Percentiles rank a stretch among this genome's conserved stretches.
Evolutionary conservation across 192 early-diverging fungal species (phyloP).

Genomic region (Mortierella antarctica): DNA sequence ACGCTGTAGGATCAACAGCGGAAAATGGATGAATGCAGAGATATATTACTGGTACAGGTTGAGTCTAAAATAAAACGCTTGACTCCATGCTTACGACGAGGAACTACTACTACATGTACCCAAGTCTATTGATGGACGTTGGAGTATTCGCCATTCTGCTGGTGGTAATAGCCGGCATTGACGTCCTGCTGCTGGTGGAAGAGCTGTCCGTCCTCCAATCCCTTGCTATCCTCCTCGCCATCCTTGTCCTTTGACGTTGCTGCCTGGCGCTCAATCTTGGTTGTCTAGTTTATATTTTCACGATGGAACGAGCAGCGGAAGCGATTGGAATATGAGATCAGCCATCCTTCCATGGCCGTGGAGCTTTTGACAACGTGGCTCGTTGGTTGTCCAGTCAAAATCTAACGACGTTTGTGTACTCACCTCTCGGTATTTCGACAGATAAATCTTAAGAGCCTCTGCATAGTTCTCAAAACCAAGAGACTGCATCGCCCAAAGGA

Average conservation of each 20-base stretch:
- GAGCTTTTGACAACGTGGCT: conserved; percentile 2
- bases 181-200: conserved; percentile 43
- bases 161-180: conserved; percentile 35
- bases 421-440: conserved; percentile 92
- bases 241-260: conserved; percentile 63
- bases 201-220: conserved; percentile 22
- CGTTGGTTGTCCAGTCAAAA: conserved; percentile 11
- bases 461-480: conserved; percentile 98
- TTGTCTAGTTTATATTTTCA: conserved; percentile 53
- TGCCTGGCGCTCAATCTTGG: conserved; percentile 62
- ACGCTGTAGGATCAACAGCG: too few species aligned
- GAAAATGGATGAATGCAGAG: too few species aligned
- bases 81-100: too few species aligned
- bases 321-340: neutral
- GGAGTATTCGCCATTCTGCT: conserved; percentile 39
- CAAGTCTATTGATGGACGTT: conserved; percentile 26
- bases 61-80: too few species aligned
- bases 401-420: conserved; percentile 5
- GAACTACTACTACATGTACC: too few species aligned
- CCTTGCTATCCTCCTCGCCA: conserved; percentile 44
- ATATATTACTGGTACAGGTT: too few species aligned
- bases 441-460: conserved; percentile 89
- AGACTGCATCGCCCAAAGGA: conserved; percentile 97
- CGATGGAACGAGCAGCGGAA: neutral
- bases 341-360: neutral